These are phyloP conservation scores for Lipomyces spencermartinsiae DNA, from an alignment of 805 yeast species.

Conservation along the genomic window DNA sequence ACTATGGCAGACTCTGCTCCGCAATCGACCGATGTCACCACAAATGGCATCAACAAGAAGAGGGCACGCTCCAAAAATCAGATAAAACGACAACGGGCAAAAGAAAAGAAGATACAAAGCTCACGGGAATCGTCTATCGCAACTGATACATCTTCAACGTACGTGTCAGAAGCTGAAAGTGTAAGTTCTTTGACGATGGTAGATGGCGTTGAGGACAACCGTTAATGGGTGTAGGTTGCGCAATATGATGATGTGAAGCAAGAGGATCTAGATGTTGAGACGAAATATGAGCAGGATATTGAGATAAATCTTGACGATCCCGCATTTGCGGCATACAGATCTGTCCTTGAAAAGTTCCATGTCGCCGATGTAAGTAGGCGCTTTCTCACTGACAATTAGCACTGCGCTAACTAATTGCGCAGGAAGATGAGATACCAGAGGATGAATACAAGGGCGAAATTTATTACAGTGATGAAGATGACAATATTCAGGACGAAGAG, in stretches of 20 bases:
- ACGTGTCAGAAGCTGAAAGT: conserved; percentile 18
- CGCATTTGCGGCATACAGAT: conserved; percentile 46
- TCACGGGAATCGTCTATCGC: conserved; percentile 26
- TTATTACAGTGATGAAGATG: conserved; percentile 47
- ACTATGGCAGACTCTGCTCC: background rate
- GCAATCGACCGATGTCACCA: background rate
- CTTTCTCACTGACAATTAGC: background rate
- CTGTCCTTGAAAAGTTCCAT: conserved; percentile 49
- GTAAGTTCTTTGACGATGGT: conserved; percentile 4
- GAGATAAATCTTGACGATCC: conserved; percentile 43
- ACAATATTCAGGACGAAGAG: conserved; percentile 42
- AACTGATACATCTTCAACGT: conserved; percentile 10
- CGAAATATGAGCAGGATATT: background rate
- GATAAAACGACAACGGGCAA: conserved; percentile 29
- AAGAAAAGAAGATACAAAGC: conserved; percentile 22
- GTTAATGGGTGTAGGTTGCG: conserved; percentile 5
- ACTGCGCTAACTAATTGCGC: conserved; percentile 8
- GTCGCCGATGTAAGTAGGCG: conserved; percentile 34
- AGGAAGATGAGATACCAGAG: conserved; percentile 31
- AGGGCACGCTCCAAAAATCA: conserved; percentile 32
- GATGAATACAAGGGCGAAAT: conserved; percentile 45
- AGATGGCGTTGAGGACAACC: background rate
- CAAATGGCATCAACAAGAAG: conserved; percentile 11
- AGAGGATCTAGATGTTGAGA: conserved; percentile 8
- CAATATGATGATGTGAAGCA: conserved; percentile 20